Evolutionary conservation across 176 grass and related monocot species (phyloP).

Genomic region (Paspalum notatum): DNA sequence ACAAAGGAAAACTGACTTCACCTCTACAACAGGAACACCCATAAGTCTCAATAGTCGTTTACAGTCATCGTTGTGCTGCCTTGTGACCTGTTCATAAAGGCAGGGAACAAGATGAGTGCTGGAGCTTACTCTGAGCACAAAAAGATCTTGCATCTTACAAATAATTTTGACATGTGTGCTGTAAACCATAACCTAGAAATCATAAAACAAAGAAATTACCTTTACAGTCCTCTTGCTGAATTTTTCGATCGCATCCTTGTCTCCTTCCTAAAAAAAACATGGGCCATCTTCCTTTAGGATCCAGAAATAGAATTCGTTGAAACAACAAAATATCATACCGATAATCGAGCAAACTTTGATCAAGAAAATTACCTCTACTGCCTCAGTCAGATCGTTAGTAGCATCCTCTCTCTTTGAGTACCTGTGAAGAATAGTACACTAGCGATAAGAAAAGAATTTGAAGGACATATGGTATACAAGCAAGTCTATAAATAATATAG

Average conservation of each 20-base stretch:
- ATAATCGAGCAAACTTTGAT: conserved; percentile 1
- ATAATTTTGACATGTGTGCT: neutral
- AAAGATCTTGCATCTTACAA: neutral
- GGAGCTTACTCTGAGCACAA: neutral
- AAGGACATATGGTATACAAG: conserved; percentile 9
- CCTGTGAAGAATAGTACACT: conserved; percentile 43
- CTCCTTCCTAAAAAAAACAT: conserved; percentile 68
- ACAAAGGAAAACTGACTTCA: conserved; percentile 48
- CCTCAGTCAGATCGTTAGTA: conserved; percentile 70
- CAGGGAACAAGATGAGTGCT: conserved; percentile 16
- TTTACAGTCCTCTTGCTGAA: conserved; percentile 96
- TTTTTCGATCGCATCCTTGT: conserved; percentile 86
- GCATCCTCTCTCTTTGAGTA: conserved; percentile 90
- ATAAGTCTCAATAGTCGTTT: conserved; percentile 89
- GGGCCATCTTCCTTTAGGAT: neutral
- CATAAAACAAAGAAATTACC: conserved; percentile 47
- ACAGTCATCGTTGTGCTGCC: conserved; percentile 97
- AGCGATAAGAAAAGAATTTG: conserved; percentile 4
- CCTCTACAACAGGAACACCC: conserved; percentile 97
- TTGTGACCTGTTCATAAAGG: conserved; percentile 70
- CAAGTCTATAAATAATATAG: conserved; percentile 6
- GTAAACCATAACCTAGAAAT: conserved; percentile 3
- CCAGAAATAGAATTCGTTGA: conserved; percentile 8
- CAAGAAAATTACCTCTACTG: conserved; percentile 65
- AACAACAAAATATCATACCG: neutral